phyloP scores from a whole-genome alignment of 257 asterid species.

The Solanum okadae region DNA sequence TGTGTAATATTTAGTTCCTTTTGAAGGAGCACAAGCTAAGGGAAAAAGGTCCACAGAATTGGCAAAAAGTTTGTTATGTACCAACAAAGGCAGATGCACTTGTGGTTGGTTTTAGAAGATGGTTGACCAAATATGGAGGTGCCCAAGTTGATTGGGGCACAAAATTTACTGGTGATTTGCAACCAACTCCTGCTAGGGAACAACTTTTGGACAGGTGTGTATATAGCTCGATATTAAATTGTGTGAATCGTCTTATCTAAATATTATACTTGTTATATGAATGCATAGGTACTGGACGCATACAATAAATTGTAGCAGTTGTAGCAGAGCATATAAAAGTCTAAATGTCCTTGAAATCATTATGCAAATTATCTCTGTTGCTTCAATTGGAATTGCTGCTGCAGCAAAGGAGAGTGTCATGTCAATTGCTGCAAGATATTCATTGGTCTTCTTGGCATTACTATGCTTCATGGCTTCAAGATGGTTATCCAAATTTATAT shows the following conservation, averaged over 20 bases:
- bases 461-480: constrained; percentile 63
- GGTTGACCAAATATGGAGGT: constrained; percentile 65
- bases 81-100: constrained; percentile 62
- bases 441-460: constrained; percentile 35
- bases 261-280: too few relatives aligned
- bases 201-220: constrained; percentile 52
- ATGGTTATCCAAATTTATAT: constrained; percentile 67
- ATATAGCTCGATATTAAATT: too few relatives aligned
- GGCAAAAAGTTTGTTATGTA: constrained; percentile 58
- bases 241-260: too few relatives aligned
- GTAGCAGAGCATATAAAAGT: constrained; percentile 50
- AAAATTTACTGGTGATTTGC: constrained; percentile 35
- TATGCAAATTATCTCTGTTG: constrained; percentile 41
- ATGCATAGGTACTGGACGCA: constrained; percentile 72
- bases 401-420: constrained; percentile 44
- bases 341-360: constrained; percentile 39
- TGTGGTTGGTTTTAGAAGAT: constrained; percentile 47
- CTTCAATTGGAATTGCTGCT: constrained; percentile 46
- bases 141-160: constrained; percentile 49
- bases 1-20: not conserved
- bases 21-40: constrained; percentile 43
- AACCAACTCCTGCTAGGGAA: constrained; percentile 62
- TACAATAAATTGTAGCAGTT: constrained; percentile 57
- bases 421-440: constrained; percentile 32
- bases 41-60: constrained; percentile 45